Base-by-base conservation (phyloP, 805 yeast species). In the Starmerella floricola region DNA sequence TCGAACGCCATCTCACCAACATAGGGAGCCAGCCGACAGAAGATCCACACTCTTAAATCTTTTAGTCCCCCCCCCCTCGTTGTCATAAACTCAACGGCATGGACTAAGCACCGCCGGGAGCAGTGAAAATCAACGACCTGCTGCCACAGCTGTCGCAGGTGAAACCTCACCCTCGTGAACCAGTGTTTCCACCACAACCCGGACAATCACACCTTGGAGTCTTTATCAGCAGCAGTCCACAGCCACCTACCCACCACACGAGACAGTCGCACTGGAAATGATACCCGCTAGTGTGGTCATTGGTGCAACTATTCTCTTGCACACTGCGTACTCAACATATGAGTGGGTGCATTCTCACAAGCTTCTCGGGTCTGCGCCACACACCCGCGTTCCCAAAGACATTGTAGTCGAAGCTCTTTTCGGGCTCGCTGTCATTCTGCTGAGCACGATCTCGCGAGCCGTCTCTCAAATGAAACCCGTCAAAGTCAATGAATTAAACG, bases 391-490 rank as follows among this genome's bases (percentile, higher is more conserved):
- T n/a, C 45, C 54, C 2, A 11, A 8, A 19, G 49, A 63, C 60
- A 66, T 79, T 19, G 55, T 63, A 26, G 38, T 72, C 15, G 85
- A 79, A 54, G 65, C 73, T 1, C 36, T 66, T 2, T 30, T 71
- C 4, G 78, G 78, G 2, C 61, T 75, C 6, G 44, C 67, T 2
- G 33, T 74, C 13, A 52, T 72, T 5, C 48, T 70, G 13, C 47
- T 65, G 17, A 62, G 61, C 8, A 54, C 65, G 10, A 51, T 58
- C 10, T 50, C 66, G 27, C 35, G 42, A 13, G 63, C 61, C 6
- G 53, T 53, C 8, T 53, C 61, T 20, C 52, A 54, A 38, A 62
- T 77, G 50, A 64, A 64, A 40, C 74, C 74, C 8, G 68, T 77
- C 19, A 59, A 54, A n/a, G 63, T 67, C 62, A 64, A 60, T 44